Evolutionary conservation across 441 rosid species (phyloP).

Genomic region (Aquilaria agallochum): DNA sequence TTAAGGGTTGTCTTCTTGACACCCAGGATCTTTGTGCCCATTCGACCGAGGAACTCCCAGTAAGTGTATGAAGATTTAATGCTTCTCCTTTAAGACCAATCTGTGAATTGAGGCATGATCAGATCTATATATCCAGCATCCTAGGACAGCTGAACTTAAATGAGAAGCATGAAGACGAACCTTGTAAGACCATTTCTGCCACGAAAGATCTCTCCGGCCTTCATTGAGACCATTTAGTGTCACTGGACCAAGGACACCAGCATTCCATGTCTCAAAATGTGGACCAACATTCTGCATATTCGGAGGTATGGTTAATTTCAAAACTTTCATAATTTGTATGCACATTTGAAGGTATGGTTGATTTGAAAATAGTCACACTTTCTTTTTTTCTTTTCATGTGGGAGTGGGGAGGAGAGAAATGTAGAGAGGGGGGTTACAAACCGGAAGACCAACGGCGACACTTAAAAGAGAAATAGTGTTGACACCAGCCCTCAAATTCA

Average conservation of each 20-base stretch:
- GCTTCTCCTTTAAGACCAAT: conserved; percentile 92
- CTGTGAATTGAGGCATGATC: conserved; percentile 30
- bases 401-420: not conserved
- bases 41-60: conserved; percentile 84
- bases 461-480: conserved; percentile 81
- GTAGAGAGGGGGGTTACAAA: conserved; percentile 23
- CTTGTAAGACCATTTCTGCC: conserved; percentile 99
- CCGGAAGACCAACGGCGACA: conserved; percentile 97
- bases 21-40: conserved; percentile 84
- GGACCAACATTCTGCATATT: conserved; percentile 87
- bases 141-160: not conserved
- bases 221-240: conserved; percentile 65
- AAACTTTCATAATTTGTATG: conserved; percentile 18
- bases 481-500: conserved; percentile 71
- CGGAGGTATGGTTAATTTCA: conserved; percentile 8
- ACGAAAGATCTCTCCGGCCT: conserved; percentile 81
- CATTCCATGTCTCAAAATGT: conserved; percentile 95
- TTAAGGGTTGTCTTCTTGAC: conserved; percentile 75
- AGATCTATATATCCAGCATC: conserved; percentile 8
- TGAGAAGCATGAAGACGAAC: conserved; percentile 29
- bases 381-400: too few species aligned
- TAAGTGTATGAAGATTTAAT: conserved; percentile 80
- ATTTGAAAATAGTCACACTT: conserved; percentile 4
- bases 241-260: conserved; percentile 95
- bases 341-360: conserved; percentile 13